These are phyloP conservation scores for Mycotypha africana DNA, from an alignment of 371 early-diverging fungal genomes.

Conservation along the genomic window DNA sequence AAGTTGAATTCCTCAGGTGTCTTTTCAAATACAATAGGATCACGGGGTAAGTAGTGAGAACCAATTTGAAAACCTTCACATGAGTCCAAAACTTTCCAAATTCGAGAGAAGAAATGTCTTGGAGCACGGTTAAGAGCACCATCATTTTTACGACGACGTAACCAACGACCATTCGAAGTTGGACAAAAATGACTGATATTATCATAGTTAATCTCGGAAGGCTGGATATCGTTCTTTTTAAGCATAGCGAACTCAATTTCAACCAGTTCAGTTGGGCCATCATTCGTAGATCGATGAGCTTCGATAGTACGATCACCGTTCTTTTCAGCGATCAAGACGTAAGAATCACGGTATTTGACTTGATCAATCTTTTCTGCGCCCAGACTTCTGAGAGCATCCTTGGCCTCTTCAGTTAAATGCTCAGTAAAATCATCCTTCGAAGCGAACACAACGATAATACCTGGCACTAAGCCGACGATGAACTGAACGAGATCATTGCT, in stretches of 20 bases:
- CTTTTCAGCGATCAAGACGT: conserved; percentile 75
- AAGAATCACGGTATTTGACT: conserved; percentile 72
- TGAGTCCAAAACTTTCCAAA: conserved; percentile 66
- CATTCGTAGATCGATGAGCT: conserved; percentile 35
- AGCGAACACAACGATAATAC: conserved; percentile 62
- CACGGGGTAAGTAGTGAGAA: conserved; percentile 56
- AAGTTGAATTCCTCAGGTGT: conserved; percentile 81
- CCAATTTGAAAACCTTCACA: conserved; percentile 56
- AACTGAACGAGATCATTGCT: conserved; percentile 64
- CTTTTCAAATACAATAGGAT: conserved; percentile 83
- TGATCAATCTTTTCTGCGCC: conserved; percentile 57
- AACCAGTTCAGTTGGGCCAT: conserved; percentile 48
- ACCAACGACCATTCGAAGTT: conserved; percentile 67
- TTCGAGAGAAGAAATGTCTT: conserved; percentile 70
- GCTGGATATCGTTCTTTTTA: conserved; percentile 18
- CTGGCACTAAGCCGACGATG: conserved; percentile 57
- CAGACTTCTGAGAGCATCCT: conserved; percentile 49
- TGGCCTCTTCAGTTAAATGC: conserved; percentile 56
- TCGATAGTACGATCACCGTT: conserved; percentile 17
- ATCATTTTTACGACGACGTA: conserved; percentile 76
- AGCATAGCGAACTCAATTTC: conserved; percentile 35
- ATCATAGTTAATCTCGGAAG: conserved; percentile 25
- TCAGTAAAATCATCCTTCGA: conserved; percentile 72
- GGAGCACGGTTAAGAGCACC: conserved; percentile 85
- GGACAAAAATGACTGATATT: conserved; percentile 53